Base-by-base conservation (phyloP, 495 filamentous ascomycete genomes). In the Penicillium parvum region DNA sequence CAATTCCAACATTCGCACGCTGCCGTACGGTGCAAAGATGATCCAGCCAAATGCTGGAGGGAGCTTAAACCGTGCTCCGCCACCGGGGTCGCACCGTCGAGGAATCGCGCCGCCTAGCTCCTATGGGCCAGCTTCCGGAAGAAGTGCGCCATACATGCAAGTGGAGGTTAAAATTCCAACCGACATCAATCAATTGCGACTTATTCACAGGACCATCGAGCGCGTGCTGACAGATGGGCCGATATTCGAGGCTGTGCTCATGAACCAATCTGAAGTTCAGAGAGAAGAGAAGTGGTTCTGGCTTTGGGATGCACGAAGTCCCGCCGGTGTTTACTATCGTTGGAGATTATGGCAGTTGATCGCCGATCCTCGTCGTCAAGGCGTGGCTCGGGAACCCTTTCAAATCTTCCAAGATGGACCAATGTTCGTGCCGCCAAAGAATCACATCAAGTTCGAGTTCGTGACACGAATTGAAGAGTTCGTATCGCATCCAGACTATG, bases 231-330 rank as follows among this genome's bases (percentile, higher is more conserved):
- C 79, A 8, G 78, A 89, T 48, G 90, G 90, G 0, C 84, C 86
- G 0, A 87, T 94, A 59, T 95, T 96, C 42, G 92, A 99, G 57
- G 90, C 90, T 4, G 72, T 95, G 1, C 77, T 99, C 3, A 96
- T 97, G 92, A 84, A 78, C 25, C 73, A 83, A 12, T 81, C 80
- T 1, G 79, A 85, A 26, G 85, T 96, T 2, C 86, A 91, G 49
- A 72, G 65, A 17, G 85, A 95, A 26, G 85, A 91, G 51, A 90
- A 83, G 57, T 99, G 90, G 82, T 85, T 88, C 1, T 99, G 88
- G 86, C 63, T 99, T 3, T 99, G 85, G 84, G 86, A 99, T 63
- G 73, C 91, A 19, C 74, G 88, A 35, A 88, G 86, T 51, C 64
- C 80, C 37, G 84, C 82, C 5, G 87, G 85, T 5, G 76, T 90